Conservation (phyloP, 495 filamentous ascomycete genomes). For the Talaromyces stipitatus region DNA sequence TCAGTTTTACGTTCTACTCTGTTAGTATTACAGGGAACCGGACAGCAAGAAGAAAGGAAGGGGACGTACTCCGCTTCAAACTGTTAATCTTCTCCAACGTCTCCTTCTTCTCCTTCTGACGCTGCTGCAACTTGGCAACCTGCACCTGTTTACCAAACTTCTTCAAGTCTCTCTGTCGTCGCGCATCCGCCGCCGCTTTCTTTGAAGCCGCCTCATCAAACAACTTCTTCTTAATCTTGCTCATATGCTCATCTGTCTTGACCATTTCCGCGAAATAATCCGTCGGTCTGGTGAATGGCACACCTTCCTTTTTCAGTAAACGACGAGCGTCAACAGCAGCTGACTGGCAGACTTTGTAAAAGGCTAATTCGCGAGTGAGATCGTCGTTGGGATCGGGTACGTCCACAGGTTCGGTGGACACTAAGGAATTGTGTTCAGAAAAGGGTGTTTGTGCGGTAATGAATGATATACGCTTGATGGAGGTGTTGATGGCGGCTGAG, state of each 20-base stretch:
- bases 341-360: conserved; percentile 84
- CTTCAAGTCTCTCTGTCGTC: conserved; percentile 89
- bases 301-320: conserved; percentile 69
- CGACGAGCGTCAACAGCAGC: conserved; percentile 64
- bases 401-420: conserved; percentile 42
- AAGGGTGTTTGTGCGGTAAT: conserved; percentile 49
- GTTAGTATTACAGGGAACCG: conserved; percentile 6
- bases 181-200: conserved; percentile 86
- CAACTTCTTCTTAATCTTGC: conserved; percentile 86
- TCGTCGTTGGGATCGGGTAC: conserved; percentile 76
- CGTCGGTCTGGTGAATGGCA: conserved; percentile 76
- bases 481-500: conserved; percentile 68
- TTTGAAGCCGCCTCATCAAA: conserved; percentile 84
- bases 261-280: conserved; percentile 99
- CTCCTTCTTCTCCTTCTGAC: conserved; percentile 82
- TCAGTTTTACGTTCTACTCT: conserved; percentile 73
- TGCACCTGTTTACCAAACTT: conserved; percentile 99
- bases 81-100: conserved; percentile 87
- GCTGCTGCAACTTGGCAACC: conserved; percentile 89
- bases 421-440: conserved; percentile 57
- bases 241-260: conserved; percentile 97
- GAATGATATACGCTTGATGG: conserved; percentile 71
- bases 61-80: conserved; percentile 75
- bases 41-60: conserved; percentile 4
- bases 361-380: conserved; percentile 80